phyloP scores from a whole-genome alignment of 1,139 yeast species.

The Saccharomyces hybrid region DNA sequence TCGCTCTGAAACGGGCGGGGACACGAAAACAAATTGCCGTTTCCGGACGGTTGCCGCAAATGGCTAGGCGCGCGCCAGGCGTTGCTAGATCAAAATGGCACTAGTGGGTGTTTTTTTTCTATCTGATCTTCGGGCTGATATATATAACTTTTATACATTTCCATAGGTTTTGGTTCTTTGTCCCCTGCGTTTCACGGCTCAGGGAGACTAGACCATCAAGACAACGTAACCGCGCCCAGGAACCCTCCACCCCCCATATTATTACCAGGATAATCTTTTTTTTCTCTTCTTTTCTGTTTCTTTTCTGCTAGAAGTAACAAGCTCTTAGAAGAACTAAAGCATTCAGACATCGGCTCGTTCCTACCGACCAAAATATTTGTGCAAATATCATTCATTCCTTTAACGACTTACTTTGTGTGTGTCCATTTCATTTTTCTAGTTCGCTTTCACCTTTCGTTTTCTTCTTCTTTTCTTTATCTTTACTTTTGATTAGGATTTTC shows the following conservation, averaged over 20 bases:
- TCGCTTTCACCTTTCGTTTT: not conserved
- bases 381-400: not conserved
- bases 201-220: not conserved
- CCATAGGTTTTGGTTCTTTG: not conserved
- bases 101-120: not conserved
- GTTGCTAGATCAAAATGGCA: not conserved
- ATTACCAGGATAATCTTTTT: not conserved
- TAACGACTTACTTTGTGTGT: not conserved
- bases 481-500: not conserved
- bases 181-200: not conserved
- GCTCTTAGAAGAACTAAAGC: constrained; percentile 1
- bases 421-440: not conserved
- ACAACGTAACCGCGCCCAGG: not conserved
- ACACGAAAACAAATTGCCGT: not conserved
- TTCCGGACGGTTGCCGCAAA: not conserved
- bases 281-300: not conserved
- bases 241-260: not conserved
- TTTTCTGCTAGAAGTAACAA: not conserved
- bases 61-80: not conserved
- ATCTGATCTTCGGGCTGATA: constrained; percentile 1
- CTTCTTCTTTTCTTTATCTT: not conserved
- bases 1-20: constrained; percentile 1
- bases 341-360: not conserved
- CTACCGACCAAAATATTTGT: constrained; percentile 1
- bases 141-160: not conserved